phyloP scores from a whole-genome alignment of 2,329 filamentous ascomycete genomes.

The Fusarium xyrophilum region DNA sequence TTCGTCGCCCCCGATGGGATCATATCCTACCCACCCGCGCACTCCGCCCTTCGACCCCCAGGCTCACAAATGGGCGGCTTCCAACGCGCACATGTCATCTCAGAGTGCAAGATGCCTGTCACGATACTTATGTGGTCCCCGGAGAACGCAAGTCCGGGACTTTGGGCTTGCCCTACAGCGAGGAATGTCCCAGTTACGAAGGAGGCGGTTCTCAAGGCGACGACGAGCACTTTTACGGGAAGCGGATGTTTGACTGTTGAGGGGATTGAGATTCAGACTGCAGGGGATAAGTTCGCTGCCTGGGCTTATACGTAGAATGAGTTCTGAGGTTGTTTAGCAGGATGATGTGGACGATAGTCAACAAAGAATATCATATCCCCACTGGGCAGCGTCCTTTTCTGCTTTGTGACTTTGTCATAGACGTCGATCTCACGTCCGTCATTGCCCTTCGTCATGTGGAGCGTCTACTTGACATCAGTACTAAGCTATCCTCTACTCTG shows the following conservation, averaged over 20 bases:
- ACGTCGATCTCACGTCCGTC: not conserved
- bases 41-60: conserved; percentile 58
- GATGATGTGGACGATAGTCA: not conserved
- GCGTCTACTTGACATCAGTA: not conserved
- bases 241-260: conserved; percentile 45
- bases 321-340: not conserved
- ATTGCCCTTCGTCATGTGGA: not conserved
- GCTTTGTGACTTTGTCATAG: not conserved
- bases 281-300: conserved; percentile 42
- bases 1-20: conserved; percentile 63
- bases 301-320: conserved; percentile 49
- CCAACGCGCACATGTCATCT: conserved; percentile 40
- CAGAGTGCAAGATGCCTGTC: conserved; percentile 33
- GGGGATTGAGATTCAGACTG: conserved; percentile 44
- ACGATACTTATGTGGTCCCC: conserved; percentile 39
- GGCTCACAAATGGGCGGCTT: conserved; percentile 61
- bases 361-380: not conserved
- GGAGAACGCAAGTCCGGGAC: conserved; percentile 25
- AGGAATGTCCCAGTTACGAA: conserved; percentile 13
- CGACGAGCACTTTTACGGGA: conserved; percentile 30
- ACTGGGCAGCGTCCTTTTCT: not conserved
- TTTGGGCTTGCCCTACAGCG: conserved; percentile 42
- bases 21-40: conserved; percentile 62
- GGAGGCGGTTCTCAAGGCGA: conserved; percentile 40
- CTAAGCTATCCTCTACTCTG: no score